These are phyloP conservation scores for Gossypium mustelinum DNA, from an alignment of 345 rosid genomes.

Conservation along the genomic window DNA sequence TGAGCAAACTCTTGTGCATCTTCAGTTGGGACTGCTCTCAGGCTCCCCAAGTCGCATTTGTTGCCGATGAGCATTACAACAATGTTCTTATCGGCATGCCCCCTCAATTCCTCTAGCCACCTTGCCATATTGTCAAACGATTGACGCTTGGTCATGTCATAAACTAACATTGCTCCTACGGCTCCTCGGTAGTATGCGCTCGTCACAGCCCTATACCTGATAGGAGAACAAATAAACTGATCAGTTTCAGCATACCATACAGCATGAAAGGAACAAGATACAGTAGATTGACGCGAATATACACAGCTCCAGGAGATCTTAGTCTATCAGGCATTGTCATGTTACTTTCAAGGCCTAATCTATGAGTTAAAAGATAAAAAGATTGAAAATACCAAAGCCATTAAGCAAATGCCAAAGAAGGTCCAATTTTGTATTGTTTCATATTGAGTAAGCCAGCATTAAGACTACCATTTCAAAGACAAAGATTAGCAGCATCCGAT, in stretches of 20 bases:
- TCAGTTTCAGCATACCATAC: neutral
- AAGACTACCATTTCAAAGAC: neutral
- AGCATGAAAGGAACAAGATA: neutral
- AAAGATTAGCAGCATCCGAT: neutral
- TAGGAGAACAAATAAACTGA: neutral
- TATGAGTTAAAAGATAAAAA: neutral
- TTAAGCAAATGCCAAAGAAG: neutral
- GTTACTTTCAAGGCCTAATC: neutral
- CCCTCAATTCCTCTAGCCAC: conserved; percentile 67
- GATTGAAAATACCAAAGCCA: neutral
- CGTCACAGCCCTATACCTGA: conserved; percentile 72
- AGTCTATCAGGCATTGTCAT: neutral
- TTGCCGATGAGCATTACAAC: conserved; percentile 67
- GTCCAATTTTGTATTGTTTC: neutral
- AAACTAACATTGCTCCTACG: conserved; percentile 67
- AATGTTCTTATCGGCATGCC: conserved; percentile 64
- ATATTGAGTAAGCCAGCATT: neutral
- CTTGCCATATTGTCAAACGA: conserved; percentile 68
- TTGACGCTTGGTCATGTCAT: conserved; percentile 69
- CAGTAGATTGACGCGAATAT: neutral
- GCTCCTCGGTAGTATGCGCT: conserved; percentile 74
- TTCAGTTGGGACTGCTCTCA: conserved; percentile 59
- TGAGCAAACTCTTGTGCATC: conserved; percentile 72
- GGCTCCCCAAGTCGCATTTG: conserved; percentile 57
- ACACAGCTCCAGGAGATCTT: neutral